Evolutionary conservation across 2,329 filamentous ascomycete genomes (phyloP), one percentile per base, ranked within the genome.

Genomic region (Neurospora sp.): DNA sequence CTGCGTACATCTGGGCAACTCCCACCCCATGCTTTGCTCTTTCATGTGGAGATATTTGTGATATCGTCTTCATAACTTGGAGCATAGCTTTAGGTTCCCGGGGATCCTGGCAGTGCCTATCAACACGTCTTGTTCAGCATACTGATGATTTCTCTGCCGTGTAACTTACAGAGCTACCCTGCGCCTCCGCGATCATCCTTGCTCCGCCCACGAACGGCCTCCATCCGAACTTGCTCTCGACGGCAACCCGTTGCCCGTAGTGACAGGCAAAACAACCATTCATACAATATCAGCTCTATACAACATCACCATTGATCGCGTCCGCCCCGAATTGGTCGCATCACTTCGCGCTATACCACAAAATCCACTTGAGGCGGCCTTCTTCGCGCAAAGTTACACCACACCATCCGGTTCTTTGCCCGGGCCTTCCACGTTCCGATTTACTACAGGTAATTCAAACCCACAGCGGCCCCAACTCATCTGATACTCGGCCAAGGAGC

Each of bases 121-220:
- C 6, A n/a, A 62, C 28, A 62, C 52, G 52, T 36, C 52, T 10
- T 62, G 12, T 62, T 62, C 28, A 62, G 12, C 41, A 11, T 65
- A 38, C 37, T 65, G 66, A 67, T 65, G 66, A 67, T 67, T 70
- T 70, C 69, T 70, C 41, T 69, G 68, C 36, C 28, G 46, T 65
- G 66, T 65, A 70, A 70, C 66, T 39, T 57, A 67, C 52, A 62
- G 69, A 28, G 28, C 28, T 28, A 28, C 28, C 28, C 28, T 28
- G 28, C 43, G 43, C 43, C 66, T 62, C 66, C 15, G 36, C 41
- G 66, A 67, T 67, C 40, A 67, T 67, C 69, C 69, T 67, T 67
- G 66, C 37, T 65, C 39, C 37, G 38, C 36, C 68, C 38, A 62
- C 65, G 39, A 69, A 67, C 65, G 66, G 28, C 23, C 67, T 36